phyloP scores from a whole-genome alignment of 1,284 basidiomycete genomes.

The Cutaneotrichosporon spelunceum region DNA sequence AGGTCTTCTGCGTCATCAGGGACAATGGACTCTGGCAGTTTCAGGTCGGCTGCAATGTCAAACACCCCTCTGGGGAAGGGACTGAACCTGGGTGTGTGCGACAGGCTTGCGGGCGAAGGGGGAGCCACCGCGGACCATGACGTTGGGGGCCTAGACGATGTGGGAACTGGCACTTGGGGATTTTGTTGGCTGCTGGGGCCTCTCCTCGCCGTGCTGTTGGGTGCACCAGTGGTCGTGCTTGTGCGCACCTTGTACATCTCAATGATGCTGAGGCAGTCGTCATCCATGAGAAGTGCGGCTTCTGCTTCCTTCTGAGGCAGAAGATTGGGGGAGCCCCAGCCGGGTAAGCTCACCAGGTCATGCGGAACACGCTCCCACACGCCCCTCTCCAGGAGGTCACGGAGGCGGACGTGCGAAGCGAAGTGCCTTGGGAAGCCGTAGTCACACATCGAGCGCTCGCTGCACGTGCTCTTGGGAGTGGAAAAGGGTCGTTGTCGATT shows the following conservation, averaged over 20 bases:
- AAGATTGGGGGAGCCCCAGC: not conserved
- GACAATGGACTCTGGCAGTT: not conserved
- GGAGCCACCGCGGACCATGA: not conserved
- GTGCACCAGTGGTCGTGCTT: not conserved
- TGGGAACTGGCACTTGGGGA: not conserved
- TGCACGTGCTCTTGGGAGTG: not conserved
- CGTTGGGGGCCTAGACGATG: no score
- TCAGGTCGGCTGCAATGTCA: not conserved
- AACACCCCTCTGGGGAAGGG: not conserved
- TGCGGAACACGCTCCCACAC: constrained; percentile 6
- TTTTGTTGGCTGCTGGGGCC: not conserved
- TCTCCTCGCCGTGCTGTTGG: not conserved
- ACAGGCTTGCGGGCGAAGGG: not conserved
- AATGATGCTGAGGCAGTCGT: not conserved
- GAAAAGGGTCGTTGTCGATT: not conserved
- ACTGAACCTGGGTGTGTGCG: not conserved
- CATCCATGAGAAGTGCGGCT: not conserved
- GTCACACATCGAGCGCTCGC: not conserved
- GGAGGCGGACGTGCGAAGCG: not conserved
- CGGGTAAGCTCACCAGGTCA: not conserved
- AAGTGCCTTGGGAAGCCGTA: not conserved
- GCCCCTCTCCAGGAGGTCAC: not conserved
- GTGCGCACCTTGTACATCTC: not conserved
- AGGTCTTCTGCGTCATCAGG: not conserved
- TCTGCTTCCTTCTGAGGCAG: not conserved